These are phyloP conservation scores for Vigna unguiculata DNA, from an alignment of 306 rosid genomes.

Conservation along the genomic window DNA sequence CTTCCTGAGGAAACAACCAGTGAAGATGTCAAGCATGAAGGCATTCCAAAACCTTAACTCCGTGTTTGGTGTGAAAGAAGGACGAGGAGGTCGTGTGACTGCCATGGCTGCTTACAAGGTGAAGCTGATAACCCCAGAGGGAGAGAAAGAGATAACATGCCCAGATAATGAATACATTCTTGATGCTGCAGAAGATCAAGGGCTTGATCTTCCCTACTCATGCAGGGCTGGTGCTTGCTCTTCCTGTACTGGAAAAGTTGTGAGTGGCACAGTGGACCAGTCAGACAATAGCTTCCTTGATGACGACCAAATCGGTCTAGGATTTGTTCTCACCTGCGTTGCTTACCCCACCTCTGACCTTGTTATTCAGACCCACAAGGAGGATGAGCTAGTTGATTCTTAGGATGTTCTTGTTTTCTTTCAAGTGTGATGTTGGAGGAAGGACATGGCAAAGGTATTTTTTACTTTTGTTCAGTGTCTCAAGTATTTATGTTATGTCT, in stretches of 20 bases:
- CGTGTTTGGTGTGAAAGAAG: slow-evolving; percentile 54
- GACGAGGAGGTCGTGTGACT: slow-evolving; percentile 60
- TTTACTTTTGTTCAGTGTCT: too few species aligned
- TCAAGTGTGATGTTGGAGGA: too few species aligned
- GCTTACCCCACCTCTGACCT: slow-evolving; percentile 63
- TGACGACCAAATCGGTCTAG: slow-evolving; percentile 53
- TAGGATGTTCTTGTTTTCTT: too few species aligned
- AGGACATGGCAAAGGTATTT: too few species aligned
- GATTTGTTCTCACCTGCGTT: slow-evolving; percentile 82
- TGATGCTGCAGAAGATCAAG: slow-evolving; percentile 73
- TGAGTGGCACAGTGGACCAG: slow-evolving; percentile 61
- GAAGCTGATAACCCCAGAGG: slow-evolving; percentile 70
- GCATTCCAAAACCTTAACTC: slow-evolving; percentile 52
- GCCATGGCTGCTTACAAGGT: slow-evolving; percentile 76
- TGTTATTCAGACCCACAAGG: slow-evolving; percentile 83
- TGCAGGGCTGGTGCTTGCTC: slow-evolving; percentile 98
- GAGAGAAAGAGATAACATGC: slow-evolving; percentile 58
- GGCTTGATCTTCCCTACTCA: slow-evolving; percentile 81
- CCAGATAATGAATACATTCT: slow-evolving; percentile 72
- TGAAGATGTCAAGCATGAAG: slow-evolving; percentile 40
- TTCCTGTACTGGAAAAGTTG: slow-evolving; percentile 74
- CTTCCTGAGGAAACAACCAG: slow-evolving; percentile 57
- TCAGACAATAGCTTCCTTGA: slow-evolving; percentile 82
- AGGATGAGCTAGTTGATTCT: slow-evolving; percentile 58
- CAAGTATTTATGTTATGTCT: too few species aligned